These are phyloP conservation scores for Hypocrella siamensis DNA, from an alignment of 2,329 filamentous ascomycete species.

Conservation along the genomic window DNA sequence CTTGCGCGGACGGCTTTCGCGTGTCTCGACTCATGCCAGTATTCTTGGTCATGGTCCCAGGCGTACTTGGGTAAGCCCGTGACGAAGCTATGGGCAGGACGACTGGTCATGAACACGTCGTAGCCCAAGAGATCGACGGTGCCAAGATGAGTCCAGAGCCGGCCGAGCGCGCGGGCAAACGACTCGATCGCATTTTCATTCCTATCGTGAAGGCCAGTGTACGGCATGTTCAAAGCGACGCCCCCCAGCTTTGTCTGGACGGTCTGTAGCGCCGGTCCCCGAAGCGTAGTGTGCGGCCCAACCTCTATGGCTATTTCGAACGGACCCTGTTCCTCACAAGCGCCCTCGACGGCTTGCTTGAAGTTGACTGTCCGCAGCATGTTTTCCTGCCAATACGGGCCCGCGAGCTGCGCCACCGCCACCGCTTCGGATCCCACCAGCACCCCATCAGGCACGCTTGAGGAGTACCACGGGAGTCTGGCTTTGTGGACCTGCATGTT, in stretches of 20 bases:
- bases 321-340: conserved; percentile 2
- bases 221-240: background rate
- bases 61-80: conserved; percentile 6
- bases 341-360: conserved; percentile 3
- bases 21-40: conserved; percentile 9
- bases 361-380: conserved; percentile 10
- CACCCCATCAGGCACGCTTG: background rate
- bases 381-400: conserved; percentile 5
- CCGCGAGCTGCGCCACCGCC: background rate
- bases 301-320: conserved; percentile 13
- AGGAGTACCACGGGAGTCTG: background rate
- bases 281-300: conserved; percentile 23
- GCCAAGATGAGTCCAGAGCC: background rate
- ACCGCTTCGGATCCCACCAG: background rate
- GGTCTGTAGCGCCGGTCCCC: conserved; percentile 20
- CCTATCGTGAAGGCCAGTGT: background rate
- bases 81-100: conserved; percentile 1
- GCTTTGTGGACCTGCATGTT: background rate
- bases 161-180: background rate
- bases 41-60: conserved; percentile 4
- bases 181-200: background rate
- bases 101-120: background rate
- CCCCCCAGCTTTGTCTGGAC: background rate
- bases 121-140: conserved; percentile 2
- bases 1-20: conserved; percentile 10